phyloP scores from a whole-genome alignment of 306 rosid genomes.

The Sophora flavescens region DNA sequence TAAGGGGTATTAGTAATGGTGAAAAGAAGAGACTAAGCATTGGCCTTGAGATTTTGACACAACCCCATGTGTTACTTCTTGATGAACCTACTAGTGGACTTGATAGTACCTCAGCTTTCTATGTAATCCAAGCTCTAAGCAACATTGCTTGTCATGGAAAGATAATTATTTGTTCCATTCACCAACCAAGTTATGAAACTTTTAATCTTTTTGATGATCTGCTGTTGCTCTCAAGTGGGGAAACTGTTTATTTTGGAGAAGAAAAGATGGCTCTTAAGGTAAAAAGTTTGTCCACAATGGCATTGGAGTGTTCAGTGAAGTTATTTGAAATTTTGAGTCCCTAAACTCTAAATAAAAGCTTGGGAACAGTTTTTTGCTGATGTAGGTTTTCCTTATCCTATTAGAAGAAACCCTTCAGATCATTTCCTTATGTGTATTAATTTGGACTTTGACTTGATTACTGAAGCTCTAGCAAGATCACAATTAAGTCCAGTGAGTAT shows the following conservation, averaged over 20 bases:
- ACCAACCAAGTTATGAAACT: conserved; percentile 60
- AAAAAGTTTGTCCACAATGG: neutral
- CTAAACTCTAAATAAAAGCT: conserved; percentile 10
- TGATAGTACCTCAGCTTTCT: conserved; percentile 70
- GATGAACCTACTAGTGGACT: conserved; percentile 73
- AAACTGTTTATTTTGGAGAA: conserved; percentile 66
- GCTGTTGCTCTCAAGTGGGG: conserved; percentile 61
- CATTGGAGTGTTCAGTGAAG: neutral
- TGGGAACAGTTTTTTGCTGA: conserved; percentile 73
- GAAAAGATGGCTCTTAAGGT: conserved; percentile 62
- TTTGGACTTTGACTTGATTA: conserved; percentile 64
- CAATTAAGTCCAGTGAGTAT: conserved; percentile 49
- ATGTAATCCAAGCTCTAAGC: conserved; percentile 55
- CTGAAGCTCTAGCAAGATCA: conserved; percentile 56
- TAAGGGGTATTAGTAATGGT: conserved; percentile 64
- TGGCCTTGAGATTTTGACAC: conserved; percentile 64
- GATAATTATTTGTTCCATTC: conserved; percentile 60
- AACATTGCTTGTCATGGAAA: conserved; percentile 59
- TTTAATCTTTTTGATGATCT: conserved; percentile 65
- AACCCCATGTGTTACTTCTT: conserved; percentile 58
- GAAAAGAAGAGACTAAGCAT: conserved; percentile 67
- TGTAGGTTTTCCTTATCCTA: conserved; percentile 81
- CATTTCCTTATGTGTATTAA: conserved; percentile 73
- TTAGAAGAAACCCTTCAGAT: conserved; percentile 75
- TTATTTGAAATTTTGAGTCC: neutral